These are phyloP conservation scores for Fonsecaea monophora DNA, from an alignment of 2,329 filamentous ascomycete genomes.

Conservation along the genomic window DNA sequence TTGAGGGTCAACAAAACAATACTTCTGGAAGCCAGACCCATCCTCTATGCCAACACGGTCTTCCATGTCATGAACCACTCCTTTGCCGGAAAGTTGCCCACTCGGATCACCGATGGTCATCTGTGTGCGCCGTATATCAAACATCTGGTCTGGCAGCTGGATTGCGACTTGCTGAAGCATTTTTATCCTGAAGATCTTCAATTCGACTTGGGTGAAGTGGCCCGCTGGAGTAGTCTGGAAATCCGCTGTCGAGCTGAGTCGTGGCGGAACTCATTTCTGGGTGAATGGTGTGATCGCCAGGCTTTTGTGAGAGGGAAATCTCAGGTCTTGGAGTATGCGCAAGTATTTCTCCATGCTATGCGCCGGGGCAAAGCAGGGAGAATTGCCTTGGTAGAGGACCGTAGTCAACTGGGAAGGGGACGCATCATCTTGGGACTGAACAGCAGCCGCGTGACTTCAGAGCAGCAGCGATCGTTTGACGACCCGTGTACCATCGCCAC, in stretches of 20 bases:
- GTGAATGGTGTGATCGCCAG: constrained; percentile 38
- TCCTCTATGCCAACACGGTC: constrained; percentile 37
- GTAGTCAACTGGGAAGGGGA: constrained; percentile 33
- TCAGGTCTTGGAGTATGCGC: constrained; percentile 34
- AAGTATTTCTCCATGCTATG: constrained; percentile 33
- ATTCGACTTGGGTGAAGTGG: constrained; percentile 21
- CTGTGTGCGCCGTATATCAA: constrained; percentile 27
- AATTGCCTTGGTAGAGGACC: constrained; percentile 33
- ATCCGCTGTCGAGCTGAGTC: constrained; percentile 36
- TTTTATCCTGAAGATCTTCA: constrained; percentile 31
- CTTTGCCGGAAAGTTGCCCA: constrained; percentile 37
- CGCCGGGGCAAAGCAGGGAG: constrained; percentile 5
- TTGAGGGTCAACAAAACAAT: constrained; percentile 35
- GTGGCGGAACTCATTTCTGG: constrained; percentile 38
- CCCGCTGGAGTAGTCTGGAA: constrained; percentile 30
- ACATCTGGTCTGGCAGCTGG: constrained; percentile 37
- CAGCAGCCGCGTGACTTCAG: neutral
- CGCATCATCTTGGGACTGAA: constrained; percentile 32
- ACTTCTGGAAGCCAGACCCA: constrained; percentile 33
- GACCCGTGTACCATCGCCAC: constrained; percentile 1
- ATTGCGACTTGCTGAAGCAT: constrained; percentile 38
- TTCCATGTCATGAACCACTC: constrained; percentile 32
- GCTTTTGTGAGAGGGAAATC: constrained; percentile 33
- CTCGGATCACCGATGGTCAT: constrained; percentile 26
- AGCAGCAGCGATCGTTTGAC: constrained; percentile 8